Evolutionary conservation across 2,329 filamentous ascomycete species (phyloP).

Genomic region (Aspergillus ustus): DNA sequence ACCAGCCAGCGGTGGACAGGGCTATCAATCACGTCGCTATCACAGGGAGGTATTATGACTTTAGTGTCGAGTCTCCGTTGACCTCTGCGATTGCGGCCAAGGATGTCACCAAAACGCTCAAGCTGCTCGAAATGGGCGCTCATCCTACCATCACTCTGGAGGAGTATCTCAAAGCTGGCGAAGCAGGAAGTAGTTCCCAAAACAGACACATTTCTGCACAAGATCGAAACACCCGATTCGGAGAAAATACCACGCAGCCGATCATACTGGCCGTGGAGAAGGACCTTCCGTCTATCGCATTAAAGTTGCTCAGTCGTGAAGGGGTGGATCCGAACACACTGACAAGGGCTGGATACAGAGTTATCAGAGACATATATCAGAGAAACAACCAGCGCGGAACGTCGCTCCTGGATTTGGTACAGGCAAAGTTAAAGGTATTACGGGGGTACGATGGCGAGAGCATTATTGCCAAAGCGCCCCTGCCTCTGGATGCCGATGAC

Average conservation of each 20-base stretch:
- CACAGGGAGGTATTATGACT: constrained; percentile 36
- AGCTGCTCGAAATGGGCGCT: constrained; percentile 68
- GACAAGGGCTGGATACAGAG: constrained; percentile 43
- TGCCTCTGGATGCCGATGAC: constrained; percentile 47
- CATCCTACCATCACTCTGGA: constrained; percentile 63
- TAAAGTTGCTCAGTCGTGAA: constrained; percentile 65
- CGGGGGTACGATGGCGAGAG: constrained; percentile 49
- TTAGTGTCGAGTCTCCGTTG: constrained; percentile 55
- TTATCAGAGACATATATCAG: constrained; percentile 1
- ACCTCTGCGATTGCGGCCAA: constrained; percentile 61
- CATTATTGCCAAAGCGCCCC: constrained; percentile 15
- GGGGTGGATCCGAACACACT: constrained; percentile 70
- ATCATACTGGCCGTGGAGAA: constrained; percentile 64
- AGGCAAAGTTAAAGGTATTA: constrained; percentile 56
- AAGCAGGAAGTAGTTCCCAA: constrained; percentile 15
- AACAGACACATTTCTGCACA: constrained; percentile 46
- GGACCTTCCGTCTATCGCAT: constrained; percentile 58
- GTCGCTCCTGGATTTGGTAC: constrained; percentile 66
- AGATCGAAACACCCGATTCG: constrained; percentile 56
- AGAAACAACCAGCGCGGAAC: background rate
- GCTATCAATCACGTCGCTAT: constrained; percentile 70
- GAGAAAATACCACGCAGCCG: constrained; percentile 62
- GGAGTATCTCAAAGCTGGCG: constrained; percentile 39
- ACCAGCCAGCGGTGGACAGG: constrained; percentile 64
- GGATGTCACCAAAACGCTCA: constrained; percentile 59